Evolutionary conservation across 2,329 filamentous ascomycete species (phyloP).

Genomic region (Diaporthe helianthi): DNA sequence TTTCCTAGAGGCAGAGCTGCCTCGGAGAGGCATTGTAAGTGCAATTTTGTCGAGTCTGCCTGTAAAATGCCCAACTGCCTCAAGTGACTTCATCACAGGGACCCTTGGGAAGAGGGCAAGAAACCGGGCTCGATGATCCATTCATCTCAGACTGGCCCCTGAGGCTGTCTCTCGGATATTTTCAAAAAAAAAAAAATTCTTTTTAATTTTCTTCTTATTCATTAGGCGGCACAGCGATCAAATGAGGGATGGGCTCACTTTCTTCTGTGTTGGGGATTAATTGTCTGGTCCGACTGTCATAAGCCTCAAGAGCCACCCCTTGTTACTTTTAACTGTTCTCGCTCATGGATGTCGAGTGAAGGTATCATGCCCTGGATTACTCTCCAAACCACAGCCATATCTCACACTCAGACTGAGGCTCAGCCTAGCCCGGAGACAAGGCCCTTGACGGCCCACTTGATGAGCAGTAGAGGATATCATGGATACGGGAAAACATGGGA

Average conservation of each 20-base stretch:
- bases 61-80: background rate
- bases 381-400: conserved; percentile 1
- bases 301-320: too few species aligned
- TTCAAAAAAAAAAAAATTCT: too few species aligned
- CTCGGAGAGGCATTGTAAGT: background rate
- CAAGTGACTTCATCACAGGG: too few species aligned
- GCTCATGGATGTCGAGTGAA: background rate
- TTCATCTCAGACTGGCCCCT: conserved; percentile 12
- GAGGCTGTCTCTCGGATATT: background rate
- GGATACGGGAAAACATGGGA: too few species aligned
- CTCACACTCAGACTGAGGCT: background rate
- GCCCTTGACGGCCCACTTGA: background rate
- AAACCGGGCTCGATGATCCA: background rate
- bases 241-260: background rate
- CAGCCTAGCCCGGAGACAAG: background rate
- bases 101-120: too few species aligned
- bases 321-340: background rate
- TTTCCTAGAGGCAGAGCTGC: background rate
- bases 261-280: background rate
- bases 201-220: background rate
- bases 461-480: too few species aligned
- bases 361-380: background rate
- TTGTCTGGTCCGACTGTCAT: background rate
- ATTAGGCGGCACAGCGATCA: conserved; percentile 18
- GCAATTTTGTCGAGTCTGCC: background rate